phyloP scores from a whole-genome alignment of 345 rosid genomes.

The Lepidium didymum region DNA sequence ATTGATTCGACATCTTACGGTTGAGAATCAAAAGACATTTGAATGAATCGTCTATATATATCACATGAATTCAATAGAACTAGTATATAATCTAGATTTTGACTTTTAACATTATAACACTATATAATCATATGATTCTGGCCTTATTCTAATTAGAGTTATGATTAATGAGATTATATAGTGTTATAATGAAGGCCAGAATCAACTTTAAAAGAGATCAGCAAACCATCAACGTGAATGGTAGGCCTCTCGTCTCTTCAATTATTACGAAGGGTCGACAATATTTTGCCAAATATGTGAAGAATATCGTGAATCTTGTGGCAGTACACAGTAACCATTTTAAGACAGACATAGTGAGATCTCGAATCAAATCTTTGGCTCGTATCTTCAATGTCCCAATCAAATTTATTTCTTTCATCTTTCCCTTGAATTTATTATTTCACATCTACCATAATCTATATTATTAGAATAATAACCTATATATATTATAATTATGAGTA shows the following conservation, averaged over 20 bases:
- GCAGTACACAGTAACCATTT: slow-evolving; percentile 18
- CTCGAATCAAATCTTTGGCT: slow-evolving; percentile 28
- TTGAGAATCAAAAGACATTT: background rate
- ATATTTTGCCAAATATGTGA: slow-evolving; percentile 3
- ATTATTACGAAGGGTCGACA: slow-evolving; percentile 12
- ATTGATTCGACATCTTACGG: background rate
- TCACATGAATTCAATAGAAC: too few relatives aligned
- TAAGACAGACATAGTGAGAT: slow-evolving; percentile 21
- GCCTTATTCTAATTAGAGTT: too few relatives aligned
- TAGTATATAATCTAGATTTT: background rate
- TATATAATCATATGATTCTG: too few relatives aligned
- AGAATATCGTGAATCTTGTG: slow-evolving; percentile 5
- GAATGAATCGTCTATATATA: background rate
- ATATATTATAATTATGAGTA: background rate
- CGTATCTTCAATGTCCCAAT: slow-evolving; percentile 25
- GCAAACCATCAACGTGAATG: background rate
- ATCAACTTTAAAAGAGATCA: background rate
- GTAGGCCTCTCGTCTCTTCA: slow-evolving; percentile 3
- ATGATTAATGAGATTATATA: background rate
- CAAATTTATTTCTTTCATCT: slow-evolving; percentile 4
- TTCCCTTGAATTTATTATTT: background rate
- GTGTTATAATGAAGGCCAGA: background rate
- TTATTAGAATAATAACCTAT: background rate
- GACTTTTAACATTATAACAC: too few relatives aligned
- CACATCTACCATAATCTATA: background rate